Conservation (phyloP, 208 protist genomes). For the Jaenimonas drosophilae region DNA sequence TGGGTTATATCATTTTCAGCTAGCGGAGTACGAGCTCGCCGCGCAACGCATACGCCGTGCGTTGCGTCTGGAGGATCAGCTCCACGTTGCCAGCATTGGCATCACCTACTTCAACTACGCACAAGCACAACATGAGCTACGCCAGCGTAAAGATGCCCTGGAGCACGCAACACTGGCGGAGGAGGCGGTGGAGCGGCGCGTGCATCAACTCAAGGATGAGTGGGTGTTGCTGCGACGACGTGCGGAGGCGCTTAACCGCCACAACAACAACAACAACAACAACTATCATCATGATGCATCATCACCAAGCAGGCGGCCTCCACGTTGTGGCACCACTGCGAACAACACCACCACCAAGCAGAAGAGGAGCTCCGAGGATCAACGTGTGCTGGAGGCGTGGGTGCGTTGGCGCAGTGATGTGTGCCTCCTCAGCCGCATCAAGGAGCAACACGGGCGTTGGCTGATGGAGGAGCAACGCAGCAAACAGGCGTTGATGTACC, state of each 20-base stretch:
- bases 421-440: slow-evolving; percentile 43
- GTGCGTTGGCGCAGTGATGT: slow-evolving; percentile 52
- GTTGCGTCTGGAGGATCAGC: slow-evolving; percentile 41
- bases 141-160: slow-evolving; percentile 17
- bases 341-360: not conserved
- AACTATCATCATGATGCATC: not conserved
- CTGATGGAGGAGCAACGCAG: slow-evolving; percentile 17
- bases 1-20: slow-evolving; percentile 76
- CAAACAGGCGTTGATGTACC: slow-evolving; percentile 30
- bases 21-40: slow-evolving; percentile 60
- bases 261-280: not conserved
- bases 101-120: slow-evolving; percentile 81
- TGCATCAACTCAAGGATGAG: slow-evolving; percentile 15
- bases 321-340: not conserved
- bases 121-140: slow-evolving; percentile 38
- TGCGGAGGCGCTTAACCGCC: slow-evolving; percentile 4
- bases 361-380: not conserved
- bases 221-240: slow-evolving; percentile 12
- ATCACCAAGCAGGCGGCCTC: not conserved
- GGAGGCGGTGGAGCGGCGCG: slow-evolving; percentile 41
- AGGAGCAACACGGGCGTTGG: slow-evolving; percentile 52
- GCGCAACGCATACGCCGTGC: slow-evolving; percentile 25
- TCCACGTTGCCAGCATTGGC: slow-evolving; percentile 40
- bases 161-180: slow-evolving; percentile 26
- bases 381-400: slow-evolving; percentile 6